These are phyloP conservation scores for Gracilaria caudata DNA, from an alignment of 23 red algal species.

Conservation along the genomic window DNA sequence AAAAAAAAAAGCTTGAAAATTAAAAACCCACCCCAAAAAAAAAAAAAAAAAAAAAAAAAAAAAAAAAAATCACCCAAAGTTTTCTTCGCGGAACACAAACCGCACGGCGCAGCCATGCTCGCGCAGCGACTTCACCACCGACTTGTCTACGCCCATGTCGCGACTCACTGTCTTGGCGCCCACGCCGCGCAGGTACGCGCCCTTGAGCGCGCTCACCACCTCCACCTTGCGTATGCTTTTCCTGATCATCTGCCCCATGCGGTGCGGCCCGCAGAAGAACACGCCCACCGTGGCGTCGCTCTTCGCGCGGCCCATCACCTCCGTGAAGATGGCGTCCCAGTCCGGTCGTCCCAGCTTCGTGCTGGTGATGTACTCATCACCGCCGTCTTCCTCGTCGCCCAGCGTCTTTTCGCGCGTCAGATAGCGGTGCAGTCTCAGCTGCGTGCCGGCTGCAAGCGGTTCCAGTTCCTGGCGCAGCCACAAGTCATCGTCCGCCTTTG, in stretches of 20 bases:
- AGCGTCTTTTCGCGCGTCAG: constrained; percentile 55
- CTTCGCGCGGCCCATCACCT: constrained; percentile 19
- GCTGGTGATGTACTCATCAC: constrained; percentile 5
- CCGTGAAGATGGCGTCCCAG: constrained; percentile 57
- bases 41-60: too few relatives aligned
- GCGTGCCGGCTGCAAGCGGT: constrained; percentile 20
- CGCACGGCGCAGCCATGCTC: constrained; percentile 36
- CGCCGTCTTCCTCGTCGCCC: neutral
- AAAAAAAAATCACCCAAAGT: constrained; percentile 30
- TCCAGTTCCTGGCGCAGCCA: constrained; percentile 61
- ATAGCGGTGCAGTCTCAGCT: constrained; percentile 67
- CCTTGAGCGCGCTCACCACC: constrained; percentile 8
- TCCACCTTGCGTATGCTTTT: constrained; percentile 25
- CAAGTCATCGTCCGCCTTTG: constrained; percentile 36
- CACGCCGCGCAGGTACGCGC: constrained; percentile 32
- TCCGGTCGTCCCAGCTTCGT: constrained; percentile 60
- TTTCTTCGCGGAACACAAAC: constrained; percentile 62
- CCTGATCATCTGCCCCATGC: constrained; percentile 60
- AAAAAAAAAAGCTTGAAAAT: too few relatives aligned
- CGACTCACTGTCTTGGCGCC: constrained; percentile 21
- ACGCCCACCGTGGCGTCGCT: constrained; percentile 58
- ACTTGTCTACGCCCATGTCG: constrained; percentile 25
- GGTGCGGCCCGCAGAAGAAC: constrained; percentile 82
- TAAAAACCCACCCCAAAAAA: too few relatives aligned
- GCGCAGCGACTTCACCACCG: constrained; percentile 17